Evolutionary conservation across 495 filamentous ascomycete genomes (phyloP).

Genomic region (Aspergillus nidulans): DNA sequence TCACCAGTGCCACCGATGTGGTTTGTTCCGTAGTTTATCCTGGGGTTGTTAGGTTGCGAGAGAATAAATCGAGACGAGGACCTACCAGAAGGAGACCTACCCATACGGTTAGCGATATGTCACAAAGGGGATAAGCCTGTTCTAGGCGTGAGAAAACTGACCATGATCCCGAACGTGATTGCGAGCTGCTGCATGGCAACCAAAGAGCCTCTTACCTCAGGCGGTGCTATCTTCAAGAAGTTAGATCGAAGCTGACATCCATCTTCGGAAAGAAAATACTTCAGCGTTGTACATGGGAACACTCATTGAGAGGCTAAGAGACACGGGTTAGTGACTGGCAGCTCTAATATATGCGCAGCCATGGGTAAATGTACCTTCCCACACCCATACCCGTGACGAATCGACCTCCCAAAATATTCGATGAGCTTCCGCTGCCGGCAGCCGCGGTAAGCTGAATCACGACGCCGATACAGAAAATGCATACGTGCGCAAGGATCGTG

Average conservation of each 20-base stretch:
- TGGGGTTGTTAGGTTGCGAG: background rate
- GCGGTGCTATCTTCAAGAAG: background rate
- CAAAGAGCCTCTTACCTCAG: conserved; percentile 2
- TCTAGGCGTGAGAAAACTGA: conserved; percentile 7
- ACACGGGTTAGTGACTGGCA: background rate
- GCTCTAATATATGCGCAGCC: background rate
- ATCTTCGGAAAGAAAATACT: background rate
- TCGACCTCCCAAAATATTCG: conserved; percentile 61
- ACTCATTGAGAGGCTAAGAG: background rate
- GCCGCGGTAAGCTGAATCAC: conserved; percentile 47
- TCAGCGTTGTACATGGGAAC: background rate
- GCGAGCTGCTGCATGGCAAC: background rate
- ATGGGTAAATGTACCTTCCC: background rate
- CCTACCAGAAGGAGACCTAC: conserved; percentile 15
- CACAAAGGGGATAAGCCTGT: background rate
- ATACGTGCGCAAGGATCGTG: conserved; percentile 25
- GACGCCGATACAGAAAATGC: conserved; percentile 66
- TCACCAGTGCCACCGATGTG: conserved; percentile 43
- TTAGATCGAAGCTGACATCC: background rate
- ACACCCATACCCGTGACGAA: conserved; percentile 59
- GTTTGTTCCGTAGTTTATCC: conserved; percentile 41
- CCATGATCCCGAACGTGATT: conserved; percentile 5
- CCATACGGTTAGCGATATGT: background rate
- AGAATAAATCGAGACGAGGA: background rate
- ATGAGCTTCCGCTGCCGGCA: conserved; percentile 20